Conservation (phyloP, 345 rosid species). For the Hibiscus tridactylites region DNA sequence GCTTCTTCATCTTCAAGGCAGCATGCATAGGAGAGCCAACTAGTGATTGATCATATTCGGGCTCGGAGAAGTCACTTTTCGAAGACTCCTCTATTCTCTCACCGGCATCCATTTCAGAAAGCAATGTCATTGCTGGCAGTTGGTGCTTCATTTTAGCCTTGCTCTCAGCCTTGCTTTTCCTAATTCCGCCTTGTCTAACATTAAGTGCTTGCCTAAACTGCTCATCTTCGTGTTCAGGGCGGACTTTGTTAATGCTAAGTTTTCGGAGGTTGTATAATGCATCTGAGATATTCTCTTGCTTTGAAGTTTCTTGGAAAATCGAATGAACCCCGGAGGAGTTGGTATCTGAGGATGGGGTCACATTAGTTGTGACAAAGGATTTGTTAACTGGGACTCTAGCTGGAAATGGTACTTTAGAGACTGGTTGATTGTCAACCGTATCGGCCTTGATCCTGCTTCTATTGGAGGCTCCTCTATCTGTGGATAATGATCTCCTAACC, state of each 20-base stretch:
- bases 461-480: slow-evolving; percentile 61
- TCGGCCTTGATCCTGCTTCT: slow-evolving; percentile 58
- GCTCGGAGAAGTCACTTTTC: slow-evolving; percentile 62
- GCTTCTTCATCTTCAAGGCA: slow-evolving; percentile 38
- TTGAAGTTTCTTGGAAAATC: slow-evolving; percentile 24
- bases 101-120: slow-evolving; percentile 32
- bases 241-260: slow-evolving; percentile 40
- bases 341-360: slow-evolving; percentile 36
- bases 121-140: slow-evolving; percentile 34
- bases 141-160: slow-evolving; percentile 62
- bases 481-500: slow-evolving; percentile 64
- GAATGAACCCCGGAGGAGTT: slow-evolving; percentile 21
- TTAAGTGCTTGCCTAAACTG: slow-evolving; percentile 67
- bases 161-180: slow-evolving; percentile 52
- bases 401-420: slow-evolving; percentile 66
- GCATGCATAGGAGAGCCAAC: slow-evolving; percentile 30
- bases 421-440: slow-evolving; percentile 38
- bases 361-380: slow-evolving; percentile 38
- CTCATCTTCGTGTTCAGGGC: slow-evolving; percentile 70
- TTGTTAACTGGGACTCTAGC: slow-evolving; percentile 68
- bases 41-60: slow-evolving; percentile 50
- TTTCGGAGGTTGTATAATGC: slow-evolving; percentile 46
- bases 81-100: slow-evolving; percentile 52
- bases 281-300: slow-evolving; percentile 41
- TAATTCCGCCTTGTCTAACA: slow-evolving; percentile 69